Base-by-base conservation (phyloP, 2,329 filamentous ascomycete genomes). In the Aspergillus pseudonomiae region DNA sequence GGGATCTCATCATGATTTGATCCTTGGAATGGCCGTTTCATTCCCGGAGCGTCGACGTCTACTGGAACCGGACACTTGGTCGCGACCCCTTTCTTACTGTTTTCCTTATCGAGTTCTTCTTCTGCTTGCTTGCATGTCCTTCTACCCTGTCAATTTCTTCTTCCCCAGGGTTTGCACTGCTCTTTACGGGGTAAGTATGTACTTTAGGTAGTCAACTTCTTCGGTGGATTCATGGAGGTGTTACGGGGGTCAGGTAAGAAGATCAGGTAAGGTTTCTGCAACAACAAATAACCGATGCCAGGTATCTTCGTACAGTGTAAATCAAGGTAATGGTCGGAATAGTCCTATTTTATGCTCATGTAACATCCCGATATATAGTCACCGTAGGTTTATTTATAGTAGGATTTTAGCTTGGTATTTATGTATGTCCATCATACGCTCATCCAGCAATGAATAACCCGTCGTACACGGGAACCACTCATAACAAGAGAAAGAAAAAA, bases 171-270 rank as follows among this genome's bases (percentile, higher is more conserved):
- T 60, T 62, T 65, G 50, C 63, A 59, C 64, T 63, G 69, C 70
- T 68, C 67, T 68, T 60, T 67, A 63, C 63, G 61, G 73, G 77
- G 74, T 79, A 77, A 79, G 79, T 81, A 80, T 81, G 78, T 80
- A 80, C 69, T 74, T 77, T 79, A 78, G 72, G 72, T 68, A 70
- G 71, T 67, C 56, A 65, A 69, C 64, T 60, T 65, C 61, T 62
- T 64, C 53, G 66, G 68, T 64, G 65, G 62, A 63, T 60, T 64
- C 43, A 64, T 63, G 63, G 58, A 63, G 69, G 63, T 62, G 61
- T 60, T 61, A 59, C 67, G 63, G 64, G 61, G 64, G 62, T 71
- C 68, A 79, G 78, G 77, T 79, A 78, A 79, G 78, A 78, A 78
- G 78, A 77, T 75, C 76, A 78, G 78, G 78, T 80, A 80, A 79